Evolutionary conservation across 2,329 filamentous ascomycete genomes (phyloP).

Genomic region (Botrytis hyacinthi): DNA sequence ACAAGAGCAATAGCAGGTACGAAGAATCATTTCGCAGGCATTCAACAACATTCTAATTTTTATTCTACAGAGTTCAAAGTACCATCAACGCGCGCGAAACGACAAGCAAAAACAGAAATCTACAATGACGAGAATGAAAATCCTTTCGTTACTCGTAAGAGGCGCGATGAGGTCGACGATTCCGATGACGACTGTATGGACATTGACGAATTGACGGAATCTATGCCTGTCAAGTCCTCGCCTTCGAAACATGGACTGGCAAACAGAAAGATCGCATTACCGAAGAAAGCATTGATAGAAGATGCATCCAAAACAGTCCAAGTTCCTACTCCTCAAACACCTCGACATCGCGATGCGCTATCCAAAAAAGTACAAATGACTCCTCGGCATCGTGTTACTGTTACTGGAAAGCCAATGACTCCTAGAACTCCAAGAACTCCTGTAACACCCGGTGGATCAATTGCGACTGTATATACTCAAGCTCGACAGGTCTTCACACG

Average conservation of each 20-base stretch:
- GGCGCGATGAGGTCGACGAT: slow-evolving; percentile 32
- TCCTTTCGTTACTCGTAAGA: slow-evolving; percentile 46
- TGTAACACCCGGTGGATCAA: slow-evolving; percentile 60
- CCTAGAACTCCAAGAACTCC: slow-evolving; percentile 77
- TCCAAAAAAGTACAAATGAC: slow-evolving; percentile 68
- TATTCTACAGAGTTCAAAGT: slow-evolving; percentile 28
- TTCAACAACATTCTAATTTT: slow-evolving; percentile 22
- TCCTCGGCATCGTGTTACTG: slow-evolving; percentile 79
- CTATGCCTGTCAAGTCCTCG: slow-evolving; percentile 35
- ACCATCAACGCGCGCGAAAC: slow-evolving; percentile 44
- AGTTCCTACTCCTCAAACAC: slow-evolving; percentile 68
- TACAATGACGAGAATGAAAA: slow-evolving; percentile 69
- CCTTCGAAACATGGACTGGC: slow-evolving; percentile 49
- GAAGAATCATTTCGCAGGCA: slow-evolving; percentile 26
- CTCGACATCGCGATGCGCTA: slow-evolving; percentile 76
- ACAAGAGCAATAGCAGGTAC: slow-evolving; percentile 41
- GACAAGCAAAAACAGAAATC: slow-evolving; percentile 41
- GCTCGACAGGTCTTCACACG: slow-evolving; percentile 82
- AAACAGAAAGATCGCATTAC: slow-evolving; percentile 44
- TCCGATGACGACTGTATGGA: slow-evolving; percentile 45
- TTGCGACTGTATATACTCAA: slow-evolving; percentile 78
- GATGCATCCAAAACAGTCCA: slow-evolving; percentile 46
- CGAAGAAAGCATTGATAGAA: slow-evolving; percentile 40
- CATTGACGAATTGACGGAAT: slow-evolving; percentile 42
- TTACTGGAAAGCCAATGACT: slow-evolving; percentile 71